Percentiles rank a stretch among this genome's conserved stretches.
These are phyloP conservation scores for Akebia trifoliata DNA, from an alignment of 164 flowering plant species.

Conservation along the genomic window DNA sequence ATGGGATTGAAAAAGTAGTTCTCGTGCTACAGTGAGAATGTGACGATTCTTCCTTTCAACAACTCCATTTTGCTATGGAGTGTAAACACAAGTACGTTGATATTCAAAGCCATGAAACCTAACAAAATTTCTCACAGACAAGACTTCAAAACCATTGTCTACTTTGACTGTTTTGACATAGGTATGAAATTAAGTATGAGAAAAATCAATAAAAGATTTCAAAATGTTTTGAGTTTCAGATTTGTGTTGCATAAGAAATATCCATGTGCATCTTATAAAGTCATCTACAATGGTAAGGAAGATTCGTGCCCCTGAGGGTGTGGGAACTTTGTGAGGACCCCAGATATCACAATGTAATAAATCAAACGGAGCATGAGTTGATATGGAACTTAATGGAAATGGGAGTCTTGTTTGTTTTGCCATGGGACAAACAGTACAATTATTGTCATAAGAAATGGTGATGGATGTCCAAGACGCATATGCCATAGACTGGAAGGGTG, in stretches of 20 bases:
- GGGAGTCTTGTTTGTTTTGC: conserved; percentile 15
- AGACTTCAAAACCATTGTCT: conserved; percentile 2
- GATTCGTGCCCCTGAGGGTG: conserved; percentile 1
- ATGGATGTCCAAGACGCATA: conserved; percentile 14
- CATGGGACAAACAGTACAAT: conserved; percentile 9
- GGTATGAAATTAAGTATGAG: conserved; percentile 5
- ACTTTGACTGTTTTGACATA: background rate
- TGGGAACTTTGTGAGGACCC: conserved; percentile 1
- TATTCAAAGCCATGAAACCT: conserved; percentile 4
- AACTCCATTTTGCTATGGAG: conserved; percentile 12
- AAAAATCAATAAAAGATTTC: conserved; percentile 3
- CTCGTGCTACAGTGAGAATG: background rate
- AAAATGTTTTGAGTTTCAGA: conserved; percentile 2
- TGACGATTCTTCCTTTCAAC: conserved; percentile 8
- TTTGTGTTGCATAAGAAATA: conserved; percentile 16
- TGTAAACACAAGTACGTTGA: conserved; percentile 13
- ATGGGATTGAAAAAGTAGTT: conserved; percentile 9
- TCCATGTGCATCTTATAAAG: background rate
- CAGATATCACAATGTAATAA: conserved; percentile 12
- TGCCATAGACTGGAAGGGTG: conserved; percentile 3
- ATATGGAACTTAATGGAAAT: conserved; percentile 10
- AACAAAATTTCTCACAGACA: background rate
- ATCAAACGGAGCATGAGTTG: conserved; percentile 9
- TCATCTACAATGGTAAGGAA: conserved; percentile 10
- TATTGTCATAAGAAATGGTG: background rate